Evolutionary conservation across 2,329 filamentous ascomycete species (phyloP).

Genomic region (Aspergillus thermomutatus): DNA sequence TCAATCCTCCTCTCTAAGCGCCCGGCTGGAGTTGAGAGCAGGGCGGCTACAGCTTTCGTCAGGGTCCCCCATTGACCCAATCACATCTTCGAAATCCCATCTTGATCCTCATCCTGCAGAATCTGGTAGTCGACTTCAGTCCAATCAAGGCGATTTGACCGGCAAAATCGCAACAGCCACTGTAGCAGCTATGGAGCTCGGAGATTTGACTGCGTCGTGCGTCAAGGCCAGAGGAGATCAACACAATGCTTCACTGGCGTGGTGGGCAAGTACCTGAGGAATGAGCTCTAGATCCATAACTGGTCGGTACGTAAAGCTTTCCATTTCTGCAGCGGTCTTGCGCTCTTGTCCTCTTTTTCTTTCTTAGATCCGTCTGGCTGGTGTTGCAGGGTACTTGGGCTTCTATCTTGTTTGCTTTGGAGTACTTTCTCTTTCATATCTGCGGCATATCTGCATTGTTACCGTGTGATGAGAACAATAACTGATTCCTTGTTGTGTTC

Average conservation of each 20-base stretch:
- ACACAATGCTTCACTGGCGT: neutral
- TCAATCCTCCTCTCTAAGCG: neutral
- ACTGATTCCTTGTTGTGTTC: neutral
- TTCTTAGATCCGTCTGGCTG: neutral
- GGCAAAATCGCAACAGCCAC: slow-evolving; percentile 3
- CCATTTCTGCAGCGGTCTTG: neutral
- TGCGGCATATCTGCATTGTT: neutral
- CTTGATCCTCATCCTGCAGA: slow-evolving; percentile 8
- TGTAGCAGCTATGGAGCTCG: slow-evolving; percentile 5
- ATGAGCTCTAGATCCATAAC: neutral
- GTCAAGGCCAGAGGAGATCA: slow-evolving; percentile 1
- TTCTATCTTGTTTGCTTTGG: neutral
- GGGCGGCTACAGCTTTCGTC: slow-evolving; percentile 16
- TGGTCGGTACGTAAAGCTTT: neutral
- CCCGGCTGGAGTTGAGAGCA: neutral
- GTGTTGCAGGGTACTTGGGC: neutral
- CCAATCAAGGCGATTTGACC: slow-evolving; percentile 9
- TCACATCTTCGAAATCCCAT: slow-evolving; percentile 4
- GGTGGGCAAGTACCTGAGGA: neutral
- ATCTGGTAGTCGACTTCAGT: neutral
- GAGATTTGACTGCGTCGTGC: slow-evolving; percentile 14
- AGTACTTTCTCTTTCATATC: neutral
- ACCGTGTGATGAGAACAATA: neutral
- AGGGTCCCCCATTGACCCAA: slow-evolving; percentile 10
- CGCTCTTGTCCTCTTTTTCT: slow-evolving; percentile 1